A percentile compares a stretch with the other conserved stretches of the same genome.
Conservation (phyloP, 345 rosid genomes). For the Firmiana major region DNA sequence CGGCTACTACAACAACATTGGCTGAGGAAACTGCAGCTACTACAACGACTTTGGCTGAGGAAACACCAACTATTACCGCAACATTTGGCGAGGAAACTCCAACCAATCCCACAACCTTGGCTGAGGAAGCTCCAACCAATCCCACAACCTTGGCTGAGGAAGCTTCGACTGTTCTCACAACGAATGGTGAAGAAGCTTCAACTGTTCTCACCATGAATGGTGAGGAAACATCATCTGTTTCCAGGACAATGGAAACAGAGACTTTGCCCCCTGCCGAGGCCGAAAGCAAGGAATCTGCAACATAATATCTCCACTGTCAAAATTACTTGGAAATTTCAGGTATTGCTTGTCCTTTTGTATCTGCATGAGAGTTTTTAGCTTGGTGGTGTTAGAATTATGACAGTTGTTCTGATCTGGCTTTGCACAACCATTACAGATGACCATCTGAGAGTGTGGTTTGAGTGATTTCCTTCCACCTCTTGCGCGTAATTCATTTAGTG, state of each 20-base stretch:
- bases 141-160: slow-evolving; percentile 1
- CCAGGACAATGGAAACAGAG: neutral
- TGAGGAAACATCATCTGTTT: neutral
- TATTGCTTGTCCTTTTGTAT: slow-evolving; percentile 7
- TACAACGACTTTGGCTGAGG: neutral
- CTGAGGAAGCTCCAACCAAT: neutral
- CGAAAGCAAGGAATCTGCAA: slow-evolving; percentile 41
- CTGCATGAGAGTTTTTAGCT: neutral
- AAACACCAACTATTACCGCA: neutral
- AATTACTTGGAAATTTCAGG: slow-evolving; percentile 27
- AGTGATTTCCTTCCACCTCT: neutral
- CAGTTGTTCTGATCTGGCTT: neutral
- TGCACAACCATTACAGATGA: neutral
- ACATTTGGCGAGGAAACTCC: slow-evolving; percentile 9
- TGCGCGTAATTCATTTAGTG: neutral
- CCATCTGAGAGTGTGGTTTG: neutral
- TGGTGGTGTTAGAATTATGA: neutral
- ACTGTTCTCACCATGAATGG: neutral
- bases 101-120: slow-evolving; percentile 16
- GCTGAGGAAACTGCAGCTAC: neutral
- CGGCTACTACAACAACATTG: neutral
- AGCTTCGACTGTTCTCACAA: neutral
- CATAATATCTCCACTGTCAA: slow-evolving; percentile 3
- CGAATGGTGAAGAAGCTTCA: neutral
- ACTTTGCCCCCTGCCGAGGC: slow-evolving; percentile 24